A percentile compares a stretch with the other conserved stretches of the same genome.
Evolutionary conservation across 331 rosid species (phyloP).

Genomic region (Stylosanthes scabra): DNA sequence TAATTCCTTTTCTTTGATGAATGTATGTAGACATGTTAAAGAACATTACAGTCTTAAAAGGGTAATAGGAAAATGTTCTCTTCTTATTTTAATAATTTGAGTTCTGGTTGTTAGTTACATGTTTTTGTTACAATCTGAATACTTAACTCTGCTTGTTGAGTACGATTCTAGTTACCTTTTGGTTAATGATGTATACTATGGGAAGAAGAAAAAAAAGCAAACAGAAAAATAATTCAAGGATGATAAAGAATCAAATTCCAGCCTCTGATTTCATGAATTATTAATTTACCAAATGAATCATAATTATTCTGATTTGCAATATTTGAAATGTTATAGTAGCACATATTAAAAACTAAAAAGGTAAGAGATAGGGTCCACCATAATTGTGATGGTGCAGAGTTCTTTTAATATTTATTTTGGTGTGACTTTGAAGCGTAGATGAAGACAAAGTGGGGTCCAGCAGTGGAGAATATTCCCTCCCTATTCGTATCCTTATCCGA

Average conservation of each 20-base stretch:
- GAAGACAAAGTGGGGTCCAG: constrained; percentile 35
- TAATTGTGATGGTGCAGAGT: constrained; percentile 8
- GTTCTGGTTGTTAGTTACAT: constrained; percentile 9
- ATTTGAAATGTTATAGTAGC: not conserved
- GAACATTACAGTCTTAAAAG: constrained; percentile 22
- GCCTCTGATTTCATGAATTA: constrained; percentile 15
- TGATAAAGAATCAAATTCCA: not conserved
- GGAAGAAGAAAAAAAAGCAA: not conserved
- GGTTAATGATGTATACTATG: not conserved
- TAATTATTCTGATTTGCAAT: constrained; percentile 3
- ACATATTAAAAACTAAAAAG: not conserved
- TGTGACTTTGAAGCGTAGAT: constrained; percentile 13
- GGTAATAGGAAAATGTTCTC: constrained; percentile 12
- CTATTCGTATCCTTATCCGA: constrained; percentile 38
- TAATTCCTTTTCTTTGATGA: constrained; percentile 47
- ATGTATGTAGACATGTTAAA: constrained; percentile 47
- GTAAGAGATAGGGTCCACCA: constrained; percentile 27
- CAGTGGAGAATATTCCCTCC: constrained; percentile 41
- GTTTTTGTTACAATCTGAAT: not conserved
- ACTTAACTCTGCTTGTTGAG: not conserved
- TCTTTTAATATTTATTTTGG: constrained; percentile 11
- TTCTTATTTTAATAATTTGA: constrained; percentile 8
- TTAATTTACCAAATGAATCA: constrained; percentile 22
- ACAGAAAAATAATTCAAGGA: not conserved
- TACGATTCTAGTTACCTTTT: not conserved